These are phyloP conservation scores for Fusarium dimerum DNA, from an alignment of 2,329 filamentous ascomycete genomes.

Conservation along the genomic window DNA sequence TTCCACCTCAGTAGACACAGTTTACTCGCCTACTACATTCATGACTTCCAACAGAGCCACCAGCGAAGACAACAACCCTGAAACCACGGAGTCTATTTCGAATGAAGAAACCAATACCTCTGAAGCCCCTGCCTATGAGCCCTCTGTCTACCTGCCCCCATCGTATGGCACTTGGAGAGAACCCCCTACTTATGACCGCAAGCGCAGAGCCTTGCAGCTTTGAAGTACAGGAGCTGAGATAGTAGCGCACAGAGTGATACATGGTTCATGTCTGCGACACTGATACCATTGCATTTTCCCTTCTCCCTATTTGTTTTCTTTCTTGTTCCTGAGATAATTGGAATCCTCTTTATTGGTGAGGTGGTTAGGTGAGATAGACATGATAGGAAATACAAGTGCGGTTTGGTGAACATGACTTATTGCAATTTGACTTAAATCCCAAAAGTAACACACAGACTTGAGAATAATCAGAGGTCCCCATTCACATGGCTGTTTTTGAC, in stretches of 20 bases:
- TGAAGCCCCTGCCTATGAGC: conserved; percentile 25
- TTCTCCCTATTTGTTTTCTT: neutral
- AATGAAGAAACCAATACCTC: conserved; percentile 11
- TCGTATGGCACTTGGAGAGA: conserved; percentile 11
- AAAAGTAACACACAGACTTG: no score
- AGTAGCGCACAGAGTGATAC: neutral
- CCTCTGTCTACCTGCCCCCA: conserved; percentile 19
- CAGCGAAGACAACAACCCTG: neutral
- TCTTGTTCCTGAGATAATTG: neutral
- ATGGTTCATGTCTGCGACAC: neutral
- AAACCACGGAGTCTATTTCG: conserved; percentile 1
- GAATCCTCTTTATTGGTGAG: neutral
- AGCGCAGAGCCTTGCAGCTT: conserved; percentile 15
- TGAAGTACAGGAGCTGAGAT: neutral
- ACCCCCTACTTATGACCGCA: conserved; percentile 24
- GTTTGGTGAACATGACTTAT: neutral
- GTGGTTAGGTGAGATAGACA: neutral
- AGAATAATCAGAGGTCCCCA: neutral
- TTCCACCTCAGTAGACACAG: neutral
- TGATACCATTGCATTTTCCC: neutral
- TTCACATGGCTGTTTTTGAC: neutral
- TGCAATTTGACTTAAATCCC: no score
- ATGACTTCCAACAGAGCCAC: conserved; percentile 23
- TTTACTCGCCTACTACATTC: conserved; percentile 23
- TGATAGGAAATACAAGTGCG: neutral